phyloP scores from a whole-genome alignment of 2,329 filamentous ascomycete genomes.

The Neonectria magnoliae region DNA sequence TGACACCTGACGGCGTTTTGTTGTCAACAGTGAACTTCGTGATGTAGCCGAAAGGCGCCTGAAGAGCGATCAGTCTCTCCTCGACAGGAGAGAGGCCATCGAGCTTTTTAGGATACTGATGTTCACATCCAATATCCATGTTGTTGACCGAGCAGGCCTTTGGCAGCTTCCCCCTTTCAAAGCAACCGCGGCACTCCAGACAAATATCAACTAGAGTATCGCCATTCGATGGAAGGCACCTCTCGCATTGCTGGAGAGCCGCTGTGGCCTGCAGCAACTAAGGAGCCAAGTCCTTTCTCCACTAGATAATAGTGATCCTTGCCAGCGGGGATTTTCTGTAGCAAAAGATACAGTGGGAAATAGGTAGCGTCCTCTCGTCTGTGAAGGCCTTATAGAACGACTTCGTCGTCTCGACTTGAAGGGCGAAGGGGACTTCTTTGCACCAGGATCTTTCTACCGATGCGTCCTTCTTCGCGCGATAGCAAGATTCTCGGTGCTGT shows the following conservation, averaged over 20 bases:
- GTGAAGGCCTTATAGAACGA: conserved; percentile 13
- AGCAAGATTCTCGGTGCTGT: conserved; percentile 14
- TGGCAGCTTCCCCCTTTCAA: conserved; percentile 13
- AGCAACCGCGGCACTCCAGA: conserved; percentile 2
- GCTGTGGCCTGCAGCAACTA: conserved; percentile 8
- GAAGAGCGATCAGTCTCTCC: conserved; percentile 11
- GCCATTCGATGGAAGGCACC: conserved; percentile 2
- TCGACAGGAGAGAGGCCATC: conserved; percentile 23
- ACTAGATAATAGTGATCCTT: conserved; percentile 10
- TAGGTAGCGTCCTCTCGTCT: conserved; percentile 16
- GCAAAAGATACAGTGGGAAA: conserved; percentile 23
- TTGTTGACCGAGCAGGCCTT: conserved; percentile 21
- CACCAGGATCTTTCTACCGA: conserved; percentile 23
- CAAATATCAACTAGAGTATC: not conserved
- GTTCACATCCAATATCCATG: conserved; percentile 8
- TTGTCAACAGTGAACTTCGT: conserved; percentile 22
- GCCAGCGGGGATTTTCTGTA: conserved; percentile 12
- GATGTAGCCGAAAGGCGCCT: conserved; percentile 21
- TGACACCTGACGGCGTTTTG: conserved; percentile 4
- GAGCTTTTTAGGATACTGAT: not conserved
- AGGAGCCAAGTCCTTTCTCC: conserved; percentile 7
- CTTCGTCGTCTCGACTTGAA: conserved; percentile 15
- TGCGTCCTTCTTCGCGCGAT: conserved; percentile 12
- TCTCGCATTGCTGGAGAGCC: conserved; percentile 7
- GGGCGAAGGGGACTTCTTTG: conserved; percentile 18